Base-by-base conservation (phyloP, 352 stramenopile species). In the Pythium grandisporangium region DNA sequence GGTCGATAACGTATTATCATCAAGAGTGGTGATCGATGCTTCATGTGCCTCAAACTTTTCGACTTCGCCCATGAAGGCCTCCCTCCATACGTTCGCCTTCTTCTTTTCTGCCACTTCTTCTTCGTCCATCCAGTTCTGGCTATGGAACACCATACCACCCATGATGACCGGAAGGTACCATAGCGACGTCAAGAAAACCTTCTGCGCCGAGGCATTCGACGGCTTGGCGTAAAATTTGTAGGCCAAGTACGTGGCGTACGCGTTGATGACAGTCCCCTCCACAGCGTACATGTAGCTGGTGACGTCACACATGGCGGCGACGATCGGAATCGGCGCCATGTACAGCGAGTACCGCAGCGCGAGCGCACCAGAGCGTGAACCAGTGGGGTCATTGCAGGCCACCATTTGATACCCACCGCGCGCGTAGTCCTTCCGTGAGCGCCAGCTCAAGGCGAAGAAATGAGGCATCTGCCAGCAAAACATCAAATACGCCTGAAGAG, bases 401-500 rank as follows among this genome's bases (percentile, higher is more conserved):
- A 98, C 90, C 95, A 98, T 98, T 70, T 96, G 74, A 66, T 98
- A 98, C 13, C 89, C 89, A 14, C 93, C 93, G 25, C 80, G 67
- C 4, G 52, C 55, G 56, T 96, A 96, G 53, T 97, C 91, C 26
- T 90, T 86, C 22, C 95, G 78, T 47, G 97, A 91, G 50, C 97
- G 93, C 86, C 94, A 99, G 53, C 85, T 95, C 17, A 99, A 66
- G 12, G 97, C 95, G 63, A 99, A 99, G 66, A 99, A 99, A 72
- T 99, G 97, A 37, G 96, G 96, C 70, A 99, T 98, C 74, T 99
- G 97, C 97, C 97, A 99, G 29, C 97, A 74, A 53, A 96, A 99
- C 22, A 99, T 74, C 24, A 95, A 74, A 14, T 84, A 86, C 42
- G 75, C 79, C 19, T 84, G 72, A 27, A 95, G 58, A 19, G 67